Evolutionary conservation across 495 filamentous ascomycete species (phyloP).

Genomic region (Aspergillus ostianus): DNA sequence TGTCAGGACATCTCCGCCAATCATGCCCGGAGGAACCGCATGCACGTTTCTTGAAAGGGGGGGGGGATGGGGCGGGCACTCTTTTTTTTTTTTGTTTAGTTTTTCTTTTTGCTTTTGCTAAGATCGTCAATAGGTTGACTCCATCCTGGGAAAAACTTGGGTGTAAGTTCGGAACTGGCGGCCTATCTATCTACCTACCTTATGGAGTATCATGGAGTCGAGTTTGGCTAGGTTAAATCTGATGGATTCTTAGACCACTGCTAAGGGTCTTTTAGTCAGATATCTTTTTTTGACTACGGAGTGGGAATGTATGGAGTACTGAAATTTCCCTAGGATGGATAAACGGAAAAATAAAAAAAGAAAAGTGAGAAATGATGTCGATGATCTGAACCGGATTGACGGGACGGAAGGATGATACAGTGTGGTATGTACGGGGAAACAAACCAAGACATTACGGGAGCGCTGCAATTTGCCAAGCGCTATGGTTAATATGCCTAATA

Average conservation of each 20-base stretch:
- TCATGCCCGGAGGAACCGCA: constrained; percentile 9
- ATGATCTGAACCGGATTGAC: constrained; percentile 23
- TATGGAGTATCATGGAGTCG: neutral
- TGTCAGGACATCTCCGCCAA: constrained; percentile 17
- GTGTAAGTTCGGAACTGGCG: neutral
- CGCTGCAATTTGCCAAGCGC: neutral
- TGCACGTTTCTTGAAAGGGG: constrained; percentile 21
- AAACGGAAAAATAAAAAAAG: neutral
- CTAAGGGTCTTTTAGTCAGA: neutral
- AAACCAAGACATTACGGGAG: neutral
- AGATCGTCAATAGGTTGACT: neutral
- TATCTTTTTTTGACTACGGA: too few species aligned
- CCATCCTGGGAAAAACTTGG: neutral
- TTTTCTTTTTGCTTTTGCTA: neutral
- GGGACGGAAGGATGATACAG: constrained; percentile 13
- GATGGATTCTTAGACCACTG: constrained; percentile 3
- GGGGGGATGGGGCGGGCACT: neutral
- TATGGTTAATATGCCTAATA: neutral
- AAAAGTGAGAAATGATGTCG: constrained; percentile 2
- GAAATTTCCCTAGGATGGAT: too few species aligned
- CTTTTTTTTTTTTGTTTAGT: neutral
- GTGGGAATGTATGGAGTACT: too few species aligned
- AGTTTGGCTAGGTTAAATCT: neutral
- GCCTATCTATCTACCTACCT: too few species aligned
- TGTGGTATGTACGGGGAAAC: neutral